Base-by-base conservation (phyloP, 1,284 basidiomycete genomes). In the Melampsora americana region DNA sequence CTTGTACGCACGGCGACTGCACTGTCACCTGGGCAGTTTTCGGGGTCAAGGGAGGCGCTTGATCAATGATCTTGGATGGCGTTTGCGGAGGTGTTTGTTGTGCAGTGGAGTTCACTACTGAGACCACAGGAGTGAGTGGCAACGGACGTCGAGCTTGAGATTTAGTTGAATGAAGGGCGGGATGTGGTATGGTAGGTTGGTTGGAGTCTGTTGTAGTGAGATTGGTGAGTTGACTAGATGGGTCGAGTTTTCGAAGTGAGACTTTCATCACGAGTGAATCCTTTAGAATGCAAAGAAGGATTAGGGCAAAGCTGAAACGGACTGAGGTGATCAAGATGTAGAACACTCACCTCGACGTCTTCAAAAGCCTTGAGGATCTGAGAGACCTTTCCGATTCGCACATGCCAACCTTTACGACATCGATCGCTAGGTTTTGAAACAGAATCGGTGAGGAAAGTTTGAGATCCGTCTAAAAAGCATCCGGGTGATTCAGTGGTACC, bases 331-430 rank as follows among this genome's bases (percentile, higher is more conserved):
- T n/a, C 26, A 59, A 39, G 14, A 39, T 56, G 1, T 39, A 56
- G 7, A 56, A 23, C 26, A 56, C 59, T 72, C 20, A 72, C 69
- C 23, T 62, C 39, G 48, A 32, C 48, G 20, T 53, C 59, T 30
- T 72, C 61, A 46, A 72, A 72, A 20, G 60, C 32, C 23, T 18
- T 50, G 12, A 72, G 28, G 42, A 72, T 65, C 20, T 72, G 32
- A 14, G 18, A 28, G 7, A 72, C 69, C 39, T 64, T 72, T 20
- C 60, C 69, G 5, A 72, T 62, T 30, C 61, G 35, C 2, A 72
- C 69, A 28, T 72, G 69, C 69, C 69, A 72, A 20, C 69, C 69
- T 46, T 59, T 48, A 14, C 69, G 42, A 35, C 69, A 72, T 50
- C 69, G n/a, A 46, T 72, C 69, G 48, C 16, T 50, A 23, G 69